phyloP scores from a whole-genome alignment of 2,329 filamentous ascomycete species.

The Aspergillus sp. region DNA sequence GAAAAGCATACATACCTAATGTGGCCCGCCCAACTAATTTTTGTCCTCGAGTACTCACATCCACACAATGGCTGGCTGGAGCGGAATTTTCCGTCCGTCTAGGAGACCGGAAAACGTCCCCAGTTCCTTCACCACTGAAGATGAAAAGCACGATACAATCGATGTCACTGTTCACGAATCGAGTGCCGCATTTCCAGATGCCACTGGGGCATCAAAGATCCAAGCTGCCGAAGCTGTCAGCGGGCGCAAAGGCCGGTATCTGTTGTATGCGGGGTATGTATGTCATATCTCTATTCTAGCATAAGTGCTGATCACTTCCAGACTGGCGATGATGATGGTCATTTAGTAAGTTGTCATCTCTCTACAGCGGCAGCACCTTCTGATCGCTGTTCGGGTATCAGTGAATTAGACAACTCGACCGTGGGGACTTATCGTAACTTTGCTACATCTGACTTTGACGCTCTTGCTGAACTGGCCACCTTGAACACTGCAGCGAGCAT shows the following conservation, averaged over 20 bases:
- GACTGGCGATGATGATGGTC: conserved; percentile 34
- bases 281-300: neutral
- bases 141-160: conserved; percentile 14
- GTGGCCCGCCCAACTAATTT: neutral
- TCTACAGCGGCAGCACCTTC: neutral
- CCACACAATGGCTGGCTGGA: conserved; percentile 9
- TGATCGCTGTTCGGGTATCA: conserved; percentile 13
- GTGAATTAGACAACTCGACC: conserved; percentile 41
- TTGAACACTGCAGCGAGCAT: conserved; percentile 42
- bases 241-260: conserved; percentile 33
- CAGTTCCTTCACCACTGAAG: neutral
- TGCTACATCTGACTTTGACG: conserved; percentile 43
- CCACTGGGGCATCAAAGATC: conserved; percentile 29
- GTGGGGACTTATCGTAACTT: conserved; percentile 45
- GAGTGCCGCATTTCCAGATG: conserved; percentile 9
- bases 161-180: conserved; percentile 10
- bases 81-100: conserved; percentile 1
- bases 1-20: neutral
- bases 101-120: neutral
- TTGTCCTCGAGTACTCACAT: neutral
- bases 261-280: conserved; percentile 31
- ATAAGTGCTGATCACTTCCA: conserved; percentile 16
- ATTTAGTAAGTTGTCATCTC: conserved; percentile 26
- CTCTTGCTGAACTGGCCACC: conserved; percentile 38
- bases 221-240: conserved; percentile 32